Base-by-base conservation (phyloP, 306 rosid genomes). In the Herpetospermum pedunculosum region DNA sequence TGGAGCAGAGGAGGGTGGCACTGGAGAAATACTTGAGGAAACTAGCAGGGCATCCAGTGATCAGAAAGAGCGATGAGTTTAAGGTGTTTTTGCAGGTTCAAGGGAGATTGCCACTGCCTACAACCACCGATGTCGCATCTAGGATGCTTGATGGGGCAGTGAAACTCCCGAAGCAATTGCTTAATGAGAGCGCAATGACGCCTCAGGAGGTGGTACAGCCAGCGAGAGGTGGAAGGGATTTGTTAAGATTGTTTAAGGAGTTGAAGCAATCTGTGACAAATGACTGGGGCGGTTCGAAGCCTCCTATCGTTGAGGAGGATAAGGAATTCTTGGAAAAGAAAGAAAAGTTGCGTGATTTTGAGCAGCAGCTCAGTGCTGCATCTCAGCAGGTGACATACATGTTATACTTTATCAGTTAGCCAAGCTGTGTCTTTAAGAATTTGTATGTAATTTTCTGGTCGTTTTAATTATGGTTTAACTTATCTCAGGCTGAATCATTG, bases 131-230 rank as follows among this genome's bases (percentile, higher is more conserved):
- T 4, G 88, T 89, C 25, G 92, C 92, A 0, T 94, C 99, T 3
- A 81, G 97, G 79, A 89, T 94, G 99, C 90, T 94, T 1, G 99
- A 94, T 18, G 97, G 97, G 34, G 99, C 97, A 0, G 92, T 84
- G 79, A 91, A 84, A 78, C 84, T 94, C 5, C 97, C 99, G 0
- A 80, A 78, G 81, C 99, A 94, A 83, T 70, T 94, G 80, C 73
- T 94, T 9, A 86, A 87, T 21, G 84, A 84, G 52, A 85, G 87
- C 1, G 75, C 89, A 77, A 85, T 70, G 34, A 89, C 91, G 2
- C 88, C 81, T 16, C 87, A 77, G 18, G 99, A 91, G 73, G 95
- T 84, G 76, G 90, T 80, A 35, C 99, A 94, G 81, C 97, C 96
- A 0, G 97, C 96, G 0, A 94, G 67, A 74, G 97, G 92, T 2